Evolutionary conservation across 495 filamentous ascomycete genomes (phyloP), one percentile per base, ranked within the genome.

Genomic region (Sporormia fimetaria): DNA sequence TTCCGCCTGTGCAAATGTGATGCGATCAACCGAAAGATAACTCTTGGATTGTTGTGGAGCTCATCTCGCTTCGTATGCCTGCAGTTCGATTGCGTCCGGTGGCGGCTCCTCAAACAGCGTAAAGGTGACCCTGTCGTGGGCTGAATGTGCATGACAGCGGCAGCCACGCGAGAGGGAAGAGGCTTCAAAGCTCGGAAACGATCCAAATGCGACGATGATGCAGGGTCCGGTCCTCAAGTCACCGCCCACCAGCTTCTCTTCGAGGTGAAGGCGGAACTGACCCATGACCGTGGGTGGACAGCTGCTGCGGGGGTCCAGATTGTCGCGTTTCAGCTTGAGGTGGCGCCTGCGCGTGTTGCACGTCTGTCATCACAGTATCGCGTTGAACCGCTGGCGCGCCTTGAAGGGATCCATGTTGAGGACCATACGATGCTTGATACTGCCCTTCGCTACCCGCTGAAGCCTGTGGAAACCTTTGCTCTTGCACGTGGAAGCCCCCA

Each of bases 251-350:
- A n/a, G 40, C 36, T 47, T 56, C 52, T 37, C 40, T 16, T 47
- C 52, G 51, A 6, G 52, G 52, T 9, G 52, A 56, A 16, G 42
- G 39, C 7, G 46, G 48, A 31, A 42, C 48, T 28, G 43, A 39
- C 28, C 42, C 43, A 30, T 34, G 42, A 21, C 47, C 52, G 12
- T 40, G 38, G 21, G 39, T 26, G 37, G 24, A 44, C 40, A 42
- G 40, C 25, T 38, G 42, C 15, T 51, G 47, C 21, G 28, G 47
- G 12, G 29, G 37, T 25, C 33, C 42, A 45, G 48, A 56, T 48
- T 49, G 44, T 31, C 47, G 44, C 41, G 47, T 52, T 52, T 52
- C 44, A 51, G 43, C 21, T 40, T 53, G 44, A 48, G 33, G 38
- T 52, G 32, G 37, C 49, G 42, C 30, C 21, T 37, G 42, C 37